Percentiles rank a stretch among this genome's conserved stretches.
Conservation (phyloP, 139 green algal species). For the Trebouxia sp. region DNA sequence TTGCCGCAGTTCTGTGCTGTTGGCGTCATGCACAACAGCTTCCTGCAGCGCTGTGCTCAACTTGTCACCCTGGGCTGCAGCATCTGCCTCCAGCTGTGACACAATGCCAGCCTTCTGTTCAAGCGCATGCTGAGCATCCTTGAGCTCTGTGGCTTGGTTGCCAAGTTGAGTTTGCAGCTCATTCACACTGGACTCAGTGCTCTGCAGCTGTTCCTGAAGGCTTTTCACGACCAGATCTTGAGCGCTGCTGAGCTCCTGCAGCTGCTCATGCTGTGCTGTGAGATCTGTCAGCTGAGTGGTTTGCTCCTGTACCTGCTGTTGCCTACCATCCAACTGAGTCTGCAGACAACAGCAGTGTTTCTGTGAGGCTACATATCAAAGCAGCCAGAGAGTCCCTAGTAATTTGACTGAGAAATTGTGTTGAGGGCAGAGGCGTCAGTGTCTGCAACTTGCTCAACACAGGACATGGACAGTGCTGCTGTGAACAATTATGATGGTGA, state of each 20-base stretch:
- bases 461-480: too few species aligned
- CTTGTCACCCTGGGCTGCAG: not conserved
- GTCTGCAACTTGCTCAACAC: too few species aligned
- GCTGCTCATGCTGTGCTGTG: not conserved
- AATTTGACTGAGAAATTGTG: too few species aligned
- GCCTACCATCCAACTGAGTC: not conserved
- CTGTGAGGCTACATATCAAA: not conserved
- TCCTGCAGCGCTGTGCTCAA: not conserved
- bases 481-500: too few species aligned
- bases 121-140: not conserved
- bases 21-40: not conserved
- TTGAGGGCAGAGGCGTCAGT: too few species aligned
- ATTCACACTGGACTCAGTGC: not conserved
- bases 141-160: not conserved
- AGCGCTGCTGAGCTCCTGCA: not conserved
- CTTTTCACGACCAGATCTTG: not conserved
- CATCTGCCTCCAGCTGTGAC: not conserved
- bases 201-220: not conserved
- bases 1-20: not conserved
- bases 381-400: not conserved
- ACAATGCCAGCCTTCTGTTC: not conserved
- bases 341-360: not conserved
- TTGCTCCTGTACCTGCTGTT: not conserved
- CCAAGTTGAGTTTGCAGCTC: not conserved
- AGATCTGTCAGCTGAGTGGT: not conserved